These are phyloP conservation scores for Pelargonium cotyledonis DNA, from an alignment of 441 rosid genomes.

Conservation along the genomic window DNA sequence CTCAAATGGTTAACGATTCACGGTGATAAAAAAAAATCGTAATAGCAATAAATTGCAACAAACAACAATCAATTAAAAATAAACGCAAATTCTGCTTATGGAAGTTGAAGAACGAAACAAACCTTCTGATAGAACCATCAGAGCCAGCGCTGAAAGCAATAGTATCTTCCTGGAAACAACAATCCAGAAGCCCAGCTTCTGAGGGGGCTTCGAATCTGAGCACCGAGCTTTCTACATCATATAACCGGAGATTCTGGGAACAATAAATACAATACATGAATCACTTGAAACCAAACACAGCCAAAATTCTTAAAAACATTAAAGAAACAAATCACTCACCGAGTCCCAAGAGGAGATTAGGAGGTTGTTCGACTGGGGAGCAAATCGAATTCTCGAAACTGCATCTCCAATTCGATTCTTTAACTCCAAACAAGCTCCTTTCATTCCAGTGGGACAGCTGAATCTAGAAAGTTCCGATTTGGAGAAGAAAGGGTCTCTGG, in stretches of 20 bases:
- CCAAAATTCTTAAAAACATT: background rate
- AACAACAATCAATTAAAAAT: background rate
- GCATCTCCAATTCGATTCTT: slow-evolving; percentile 55
- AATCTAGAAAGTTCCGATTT: background rate
- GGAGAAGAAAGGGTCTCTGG: no score
- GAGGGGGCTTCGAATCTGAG: slow-evolving; percentile 43
- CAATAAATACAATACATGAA: background rate
- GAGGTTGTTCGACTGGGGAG: slow-evolving; percentile 67
- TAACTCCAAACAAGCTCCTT: slow-evolving; percentile 33
- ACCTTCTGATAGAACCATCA: slow-evolving; percentile 72
- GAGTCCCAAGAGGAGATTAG: slow-evolving; percentile 91
- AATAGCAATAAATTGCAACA: no score
- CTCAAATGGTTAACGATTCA: no score
- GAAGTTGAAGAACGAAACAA: background rate
- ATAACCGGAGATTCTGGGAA: slow-evolving; percentile 57
- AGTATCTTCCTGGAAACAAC: slow-evolving; percentile 61
- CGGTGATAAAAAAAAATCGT: no score
- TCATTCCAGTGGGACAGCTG: slow-evolving; percentile 25
- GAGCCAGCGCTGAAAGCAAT: slow-evolving; percentile 48
- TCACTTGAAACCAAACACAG: background rate
- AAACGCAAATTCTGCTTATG: background rate
- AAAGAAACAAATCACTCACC: slow-evolving; percentile 35
- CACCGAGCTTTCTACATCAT: slow-evolving; percentile 52
- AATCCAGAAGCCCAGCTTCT: slow-evolving; percentile 62
- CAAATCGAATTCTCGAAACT: slow-evolving; percentile 63